Percentiles rank a stretch among this genome's conserved stretches.
These are phyloP conservation scores for Balamuthia mandrillaris DNA, from an alignment of 208 protist genomes.

Conservation along the genomic window DNA sequence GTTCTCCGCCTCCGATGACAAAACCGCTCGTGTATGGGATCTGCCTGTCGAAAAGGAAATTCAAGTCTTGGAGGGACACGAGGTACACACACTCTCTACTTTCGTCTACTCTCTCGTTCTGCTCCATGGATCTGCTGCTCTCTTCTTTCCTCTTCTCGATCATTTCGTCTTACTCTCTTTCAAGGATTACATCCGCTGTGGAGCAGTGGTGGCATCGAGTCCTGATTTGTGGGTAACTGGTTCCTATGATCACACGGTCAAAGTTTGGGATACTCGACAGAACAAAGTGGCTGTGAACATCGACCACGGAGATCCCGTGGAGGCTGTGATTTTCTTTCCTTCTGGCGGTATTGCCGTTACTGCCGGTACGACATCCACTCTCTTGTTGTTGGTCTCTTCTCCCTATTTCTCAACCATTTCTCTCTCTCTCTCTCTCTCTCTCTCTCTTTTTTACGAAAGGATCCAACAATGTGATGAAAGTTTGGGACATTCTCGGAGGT, in stretches of 20 bases:
- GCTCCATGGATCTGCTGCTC: too few species aligned
- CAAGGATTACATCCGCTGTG: constrained; percentile 27
- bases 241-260: constrained; percentile 56
- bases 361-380: too few species aligned
- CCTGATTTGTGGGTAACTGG: constrained; percentile 41
- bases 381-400: too few species aligned
- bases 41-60: constrained; percentile 30
- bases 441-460: too few species aligned
- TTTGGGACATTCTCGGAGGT: constrained; percentile 57
- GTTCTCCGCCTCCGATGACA: constrained; percentile 48
- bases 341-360: constrained; percentile 25
- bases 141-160: too few species aligned
- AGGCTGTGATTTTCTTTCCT: constrained; percentile 51
- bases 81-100: constrained; percentile 1
- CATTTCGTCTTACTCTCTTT: too few species aligned
- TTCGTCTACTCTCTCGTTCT: background rate
- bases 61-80: background rate
- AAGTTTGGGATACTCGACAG: constrained; percentile 51
- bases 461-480: constrained; percentile 37
- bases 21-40: constrained; percentile 48
- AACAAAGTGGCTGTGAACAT: constrained; percentile 24
- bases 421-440: background rate
- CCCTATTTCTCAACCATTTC: background rate
- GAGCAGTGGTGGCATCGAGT: background rate
- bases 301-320: constrained; percentile 53